These are phyloP conservation scores for Botrytis byssoidea DNA, from an alignment of 2,329 filamentous ascomycete species.

Conservation along the genomic window DNA sequence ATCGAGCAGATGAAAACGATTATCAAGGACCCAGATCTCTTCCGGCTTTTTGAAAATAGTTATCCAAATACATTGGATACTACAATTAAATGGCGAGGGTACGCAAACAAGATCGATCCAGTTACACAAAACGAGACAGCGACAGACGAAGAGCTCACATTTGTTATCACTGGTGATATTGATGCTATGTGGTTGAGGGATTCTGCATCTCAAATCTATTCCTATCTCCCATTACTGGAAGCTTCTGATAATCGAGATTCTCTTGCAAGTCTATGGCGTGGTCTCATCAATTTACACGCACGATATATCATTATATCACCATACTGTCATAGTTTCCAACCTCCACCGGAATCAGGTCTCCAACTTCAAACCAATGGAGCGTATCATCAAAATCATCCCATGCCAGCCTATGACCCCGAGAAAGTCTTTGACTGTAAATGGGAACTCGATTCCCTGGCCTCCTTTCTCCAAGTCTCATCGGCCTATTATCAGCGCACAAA, in stretches of 20 bases:
- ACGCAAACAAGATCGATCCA: conserved; percentile 47
- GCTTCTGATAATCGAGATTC: conserved; percentile 54
- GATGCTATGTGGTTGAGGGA: conserved; percentile 90
- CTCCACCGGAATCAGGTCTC: conserved; percentile 72
- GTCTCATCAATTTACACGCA: conserved; percentile 68
- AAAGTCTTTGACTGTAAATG: conserved; percentile 95
- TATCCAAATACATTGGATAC: conserved; percentile 77
- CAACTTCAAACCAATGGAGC: conserved; percentile 56
- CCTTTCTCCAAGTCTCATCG: conserved; percentile 77
- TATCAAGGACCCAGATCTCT: conserved; percentile 74
- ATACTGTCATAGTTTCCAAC: conserved; percentile 90
- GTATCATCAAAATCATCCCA: conserved; percentile 59
- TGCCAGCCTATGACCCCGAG: conserved; percentile 65
- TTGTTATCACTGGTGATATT: conserved; percentile 58
- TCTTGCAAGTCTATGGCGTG: conserved; percentile 65
- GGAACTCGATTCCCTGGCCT: conserved; percentile 85
- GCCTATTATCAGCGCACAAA: conserved; percentile 74
- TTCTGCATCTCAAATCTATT: conserved; percentile 73
- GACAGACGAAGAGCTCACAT: conserved; percentile 61
- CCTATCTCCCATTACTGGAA: conserved; percentile 62
- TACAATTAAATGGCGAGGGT: conserved; percentile 66
- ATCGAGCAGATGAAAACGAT: conserved; percentile 67
- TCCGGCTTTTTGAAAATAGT: conserved; percentile 67
- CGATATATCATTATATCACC: conserved; percentile 68
- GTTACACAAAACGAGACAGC: conserved; percentile 24